Conservation (phyloP, 2,329 filamentous ascomycete genomes). For the Dothideomycetes sp. region DNA sequence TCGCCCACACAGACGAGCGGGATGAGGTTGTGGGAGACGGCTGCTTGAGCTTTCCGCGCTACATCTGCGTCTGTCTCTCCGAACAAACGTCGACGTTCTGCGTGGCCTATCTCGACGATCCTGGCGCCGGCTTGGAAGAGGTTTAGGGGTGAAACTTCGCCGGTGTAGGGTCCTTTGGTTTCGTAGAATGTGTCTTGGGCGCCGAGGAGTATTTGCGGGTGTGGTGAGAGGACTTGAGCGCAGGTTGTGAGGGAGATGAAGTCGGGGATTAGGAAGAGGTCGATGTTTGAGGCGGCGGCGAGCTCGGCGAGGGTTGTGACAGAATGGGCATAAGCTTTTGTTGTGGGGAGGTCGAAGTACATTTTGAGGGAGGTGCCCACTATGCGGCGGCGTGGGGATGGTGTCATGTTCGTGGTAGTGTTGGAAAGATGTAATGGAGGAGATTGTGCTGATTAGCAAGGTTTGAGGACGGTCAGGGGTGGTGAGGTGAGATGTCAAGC, state of each 20-base stretch:
- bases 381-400: conserved; percentile 41
- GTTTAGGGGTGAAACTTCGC: conserved; percentile 60
- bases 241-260: conserved; percentile 48
- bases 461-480: no score
- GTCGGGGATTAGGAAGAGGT: conserved; percentile 70
- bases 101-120: conserved; percentile 72
- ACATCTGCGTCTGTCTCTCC: conserved; percentile 61
- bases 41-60: conserved; percentile 58
- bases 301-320: conserved; percentile 38
- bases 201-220: conserved; percentile 39
- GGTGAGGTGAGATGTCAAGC: no score
- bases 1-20: conserved; percentile 78
- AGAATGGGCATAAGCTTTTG: conserved; percentile 37
- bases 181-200: conserved; percentile 68
- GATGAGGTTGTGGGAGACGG: conserved; percentile 56
- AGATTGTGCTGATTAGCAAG: no score
- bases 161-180: conserved; percentile 62
- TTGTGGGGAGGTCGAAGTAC: conserved; percentile 62
- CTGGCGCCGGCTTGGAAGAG: conserved; percentile 57
- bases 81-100: conserved; percentile 62
- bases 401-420: no score
- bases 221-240: not conserved
- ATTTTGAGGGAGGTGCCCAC: conserved; percentile 68
- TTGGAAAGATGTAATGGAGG: not conserved
- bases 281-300: conserved; percentile 43